Percentiles rank a stretch among this genome's conserved stretches.
These are phyloP conservation scores for Lactarius trivialis DNA, from an alignment of 768 basidiomycete genomes.

Conservation along the genomic window DNA sequence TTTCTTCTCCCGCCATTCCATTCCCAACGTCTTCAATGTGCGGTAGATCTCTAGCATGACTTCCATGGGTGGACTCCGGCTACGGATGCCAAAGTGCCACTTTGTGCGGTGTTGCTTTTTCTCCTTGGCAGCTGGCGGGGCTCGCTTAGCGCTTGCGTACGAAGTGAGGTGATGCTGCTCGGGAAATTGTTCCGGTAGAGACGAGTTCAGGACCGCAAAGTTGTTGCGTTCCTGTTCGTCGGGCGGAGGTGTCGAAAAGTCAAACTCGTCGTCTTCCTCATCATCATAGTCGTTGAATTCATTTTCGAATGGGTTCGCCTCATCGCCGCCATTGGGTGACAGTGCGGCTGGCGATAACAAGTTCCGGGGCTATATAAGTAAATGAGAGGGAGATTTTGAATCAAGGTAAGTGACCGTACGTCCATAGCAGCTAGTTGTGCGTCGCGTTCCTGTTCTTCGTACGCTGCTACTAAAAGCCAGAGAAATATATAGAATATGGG, in stretches of 20 bases:
- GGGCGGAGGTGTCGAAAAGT: constrained; percentile 40
- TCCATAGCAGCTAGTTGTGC: constrained; percentile 75
- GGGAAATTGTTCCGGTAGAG: constrained; percentile 55
- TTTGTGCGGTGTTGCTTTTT: constrained; percentile 76
- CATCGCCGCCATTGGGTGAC: constrained; percentile 56
- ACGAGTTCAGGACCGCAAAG: constrained; percentile 87
- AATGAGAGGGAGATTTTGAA: constrained; percentile 10
- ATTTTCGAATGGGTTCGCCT: constrained; percentile 77
- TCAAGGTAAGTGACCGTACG: constrained; percentile 39
- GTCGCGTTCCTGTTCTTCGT: constrained; percentile 82
- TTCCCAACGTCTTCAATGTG: constrained; percentile 80
- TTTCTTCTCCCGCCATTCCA: constrained; percentile 97
- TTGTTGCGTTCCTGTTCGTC: constrained; percentile 42
- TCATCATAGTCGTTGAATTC: constrained; percentile 54
- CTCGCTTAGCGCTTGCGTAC: constrained; percentile 50
- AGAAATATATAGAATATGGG: constrained; percentile 19
- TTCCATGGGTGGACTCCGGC: constrained; percentile 93
- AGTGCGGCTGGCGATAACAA: constrained; percentile 58
- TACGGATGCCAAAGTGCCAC: constrained; percentile 98
- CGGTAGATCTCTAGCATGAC: constrained; percentile 99
- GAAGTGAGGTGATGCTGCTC: constrained; percentile 69
- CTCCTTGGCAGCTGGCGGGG: constrained; percentile 38
- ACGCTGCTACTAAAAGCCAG: constrained; percentile 52
- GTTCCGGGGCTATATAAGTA: constrained; percentile 52
- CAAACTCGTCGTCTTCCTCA: constrained; percentile 47